Percentiles rank a stretch among this genome's conserved stretches.
phyloP scores from a whole-genome alignment of 345 rosid genomes.

The Citropsis articulata region DNA sequence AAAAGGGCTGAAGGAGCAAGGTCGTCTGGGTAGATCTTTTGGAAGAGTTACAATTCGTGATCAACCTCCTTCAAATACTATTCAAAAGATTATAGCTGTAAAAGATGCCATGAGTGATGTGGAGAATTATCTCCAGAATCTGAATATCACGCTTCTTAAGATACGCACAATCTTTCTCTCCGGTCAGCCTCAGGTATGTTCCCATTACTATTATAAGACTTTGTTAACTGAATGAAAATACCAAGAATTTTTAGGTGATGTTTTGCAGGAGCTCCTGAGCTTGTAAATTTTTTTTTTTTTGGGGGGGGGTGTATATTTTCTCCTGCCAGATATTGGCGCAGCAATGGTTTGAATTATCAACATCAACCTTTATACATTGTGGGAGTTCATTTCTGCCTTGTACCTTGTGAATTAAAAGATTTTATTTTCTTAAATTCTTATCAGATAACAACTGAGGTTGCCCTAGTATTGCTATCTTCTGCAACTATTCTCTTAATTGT shows the following conservation, averaged over 20 bases:
- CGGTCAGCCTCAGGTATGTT: slow-evolving; percentile 93
- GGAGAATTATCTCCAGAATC: slow-evolving; percentile 78
- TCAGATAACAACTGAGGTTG: slow-evolving; percentile 84
- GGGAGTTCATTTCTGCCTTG: not conserved
- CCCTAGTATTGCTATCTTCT: slow-evolving; percentile 55
- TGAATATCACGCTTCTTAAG: slow-evolving; percentile 78
- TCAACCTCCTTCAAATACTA: slow-evolving; percentile 97
- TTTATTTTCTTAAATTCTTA: slow-evolving; percentile 3
- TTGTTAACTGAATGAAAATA: not conserved
- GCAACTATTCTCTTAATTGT: slow-evolving; percentile 58
- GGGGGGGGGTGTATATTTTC: not conserved
- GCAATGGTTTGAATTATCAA: not conserved
- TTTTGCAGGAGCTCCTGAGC: not conserved
- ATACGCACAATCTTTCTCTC: slow-evolving; percentile 72
- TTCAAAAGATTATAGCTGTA: slow-evolving; percentile 84
- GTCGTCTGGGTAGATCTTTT: slow-evolving; percentile 87
- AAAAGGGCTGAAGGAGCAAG: slow-evolving; percentile 87
- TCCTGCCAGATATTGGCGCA: not conserved
- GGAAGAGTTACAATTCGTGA: slow-evolving; percentile 81
- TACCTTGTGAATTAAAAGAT: not conserved
- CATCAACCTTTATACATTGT: not conserved
- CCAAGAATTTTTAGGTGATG: not conserved
- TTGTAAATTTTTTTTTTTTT: not conserved
- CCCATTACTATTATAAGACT: not conserved
- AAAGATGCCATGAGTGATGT: slow-evolving; percentile 91